These are phyloP conservation scores for Arxiozyma bovina DNA, from an alignment of 1,139 yeast species.

Conservation along the genomic window DNA sequence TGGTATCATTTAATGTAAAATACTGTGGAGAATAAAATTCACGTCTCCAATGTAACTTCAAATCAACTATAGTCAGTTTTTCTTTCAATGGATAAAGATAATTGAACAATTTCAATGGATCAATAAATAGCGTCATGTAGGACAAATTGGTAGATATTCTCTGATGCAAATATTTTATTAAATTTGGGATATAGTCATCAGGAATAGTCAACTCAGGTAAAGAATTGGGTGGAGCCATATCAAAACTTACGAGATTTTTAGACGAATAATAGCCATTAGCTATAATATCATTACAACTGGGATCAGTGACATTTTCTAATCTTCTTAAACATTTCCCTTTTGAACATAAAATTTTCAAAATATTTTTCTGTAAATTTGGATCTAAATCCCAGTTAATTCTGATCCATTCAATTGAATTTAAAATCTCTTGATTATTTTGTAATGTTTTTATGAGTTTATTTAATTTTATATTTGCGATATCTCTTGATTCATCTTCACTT, in stretches of 20 bases:
- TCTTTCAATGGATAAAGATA: conserved; percentile 25
- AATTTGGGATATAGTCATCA: conserved; percentile 27
- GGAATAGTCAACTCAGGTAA: conserved; percentile 31
- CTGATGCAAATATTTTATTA: conserved; percentile 21
- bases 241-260: conserved; percentile 31
- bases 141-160: conserved; percentile 27
- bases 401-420: conserved; percentile 32
- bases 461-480: conserved; percentile 27
- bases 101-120: conserved; percentile 32
- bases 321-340: conserved; percentile 28
- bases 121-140: conserved; percentile 33
- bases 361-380: conserved; percentile 25
- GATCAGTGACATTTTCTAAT: conserved; percentile 35
- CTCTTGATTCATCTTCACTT: conserved; percentile 26
- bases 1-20: conserved; percentile 9
- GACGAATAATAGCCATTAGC: conserved; percentile 22
- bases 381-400: conserved; percentile 37
- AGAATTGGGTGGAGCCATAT: conserved; percentile 36
- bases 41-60: conserved; percentile 35
- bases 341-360: conserved; percentile 26
- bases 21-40: conserved; percentile 31
- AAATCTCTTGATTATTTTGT: conserved; percentile 16
- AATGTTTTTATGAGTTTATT: conserved; percentile 25
- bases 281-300: conserved; percentile 31
- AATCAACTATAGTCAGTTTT: conserved; percentile 31